Evolutionary conservation across 371 early-diverging fungal genomes (phyloP).

Genomic region (Sporodiniella umbellata): DNA sequence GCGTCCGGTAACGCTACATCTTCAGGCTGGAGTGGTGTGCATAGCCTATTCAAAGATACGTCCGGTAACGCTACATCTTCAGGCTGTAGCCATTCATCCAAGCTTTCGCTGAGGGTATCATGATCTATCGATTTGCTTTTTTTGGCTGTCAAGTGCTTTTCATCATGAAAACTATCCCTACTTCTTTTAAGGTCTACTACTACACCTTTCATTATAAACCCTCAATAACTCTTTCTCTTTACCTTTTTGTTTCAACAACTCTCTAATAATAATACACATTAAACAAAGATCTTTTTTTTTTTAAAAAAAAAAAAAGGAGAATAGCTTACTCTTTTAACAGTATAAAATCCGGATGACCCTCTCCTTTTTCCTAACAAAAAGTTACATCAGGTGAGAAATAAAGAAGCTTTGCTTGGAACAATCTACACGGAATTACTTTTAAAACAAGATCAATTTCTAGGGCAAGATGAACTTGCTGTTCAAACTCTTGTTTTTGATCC

Average conservation of each 20-base stretch:
- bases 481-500: slow-evolving; percentile 33
- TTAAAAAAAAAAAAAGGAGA: background rate
- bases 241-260: too few species aligned
- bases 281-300: too few species aligned
- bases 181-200: background rate
- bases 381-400: too few species aligned
- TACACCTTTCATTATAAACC: background rate
- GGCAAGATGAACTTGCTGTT: slow-evolving; percentile 35
- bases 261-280: too few species aligned
- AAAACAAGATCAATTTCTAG: slow-evolving; percentile 32
- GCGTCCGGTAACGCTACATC: too few species aligned
- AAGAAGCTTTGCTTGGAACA: slow-evolving; percentile 2
- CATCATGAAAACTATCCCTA: background rate
- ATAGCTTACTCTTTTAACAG: background rate
- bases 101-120: too few species aligned
- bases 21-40: too few species aligned
- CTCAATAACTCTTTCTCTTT: slow-evolving; percentile 41
- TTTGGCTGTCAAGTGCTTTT: background rate
- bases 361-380: background rate
- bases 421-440: slow-evolving; percentile 22
- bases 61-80: too few species aligned
- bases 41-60: too few species aligned
- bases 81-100: too few species aligned
- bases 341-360: background rate
- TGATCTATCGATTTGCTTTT: background rate